A percentile compares a stretch with the other conserved stretches of the same genome.
These are phyloP conservation scores for Melocanna baccifera DNA, from an alignment of 176 grass and related monocot genomes.

Conservation along the genomic window DNA sequence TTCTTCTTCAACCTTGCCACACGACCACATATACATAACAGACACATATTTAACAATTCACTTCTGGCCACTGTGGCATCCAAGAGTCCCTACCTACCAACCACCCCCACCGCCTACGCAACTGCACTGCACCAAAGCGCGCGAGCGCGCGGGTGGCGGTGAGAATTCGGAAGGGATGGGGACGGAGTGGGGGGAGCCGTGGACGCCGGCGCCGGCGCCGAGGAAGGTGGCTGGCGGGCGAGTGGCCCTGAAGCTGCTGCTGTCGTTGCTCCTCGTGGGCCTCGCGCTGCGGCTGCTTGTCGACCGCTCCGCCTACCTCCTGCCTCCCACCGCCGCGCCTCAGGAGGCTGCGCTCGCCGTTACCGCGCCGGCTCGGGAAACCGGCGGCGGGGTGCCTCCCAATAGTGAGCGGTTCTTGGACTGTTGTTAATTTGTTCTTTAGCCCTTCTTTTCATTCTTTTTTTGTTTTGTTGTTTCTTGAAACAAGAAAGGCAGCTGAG, in stretches of 20 bases:
- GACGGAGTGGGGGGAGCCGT: slow-evolving; percentile 16
- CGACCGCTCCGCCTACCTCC: slow-evolving; percentile 15
- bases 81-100: background rate
- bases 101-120: background rate
- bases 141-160: background rate
- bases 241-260: slow-evolving; percentile 45
- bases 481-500: background rate
- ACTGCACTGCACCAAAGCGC: background rate
- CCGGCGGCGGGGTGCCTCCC: background rate
- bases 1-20: background rate
- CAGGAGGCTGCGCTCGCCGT: background rate
- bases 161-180: slow-evolving; percentile 2
- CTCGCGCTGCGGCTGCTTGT: slow-evolving; percentile 53
- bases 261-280: slow-evolving; percentile 44
- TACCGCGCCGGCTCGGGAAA: background rate
- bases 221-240: slow-evolving; percentile 19
- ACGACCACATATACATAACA: background rate
- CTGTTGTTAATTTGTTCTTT: background rate
- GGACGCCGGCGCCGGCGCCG: slow-evolving; percentile 11
- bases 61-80: background rate
- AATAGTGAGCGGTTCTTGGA: slow-evolving; percentile 33
- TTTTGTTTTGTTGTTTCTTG: background rate
- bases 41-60: background rate
- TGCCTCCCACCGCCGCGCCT: background rate
- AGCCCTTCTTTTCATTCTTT: background rate